Evolutionary conservation across 257 asterid genomes (phyloP).

Genomic region (Cruciata laevipes): DNA sequence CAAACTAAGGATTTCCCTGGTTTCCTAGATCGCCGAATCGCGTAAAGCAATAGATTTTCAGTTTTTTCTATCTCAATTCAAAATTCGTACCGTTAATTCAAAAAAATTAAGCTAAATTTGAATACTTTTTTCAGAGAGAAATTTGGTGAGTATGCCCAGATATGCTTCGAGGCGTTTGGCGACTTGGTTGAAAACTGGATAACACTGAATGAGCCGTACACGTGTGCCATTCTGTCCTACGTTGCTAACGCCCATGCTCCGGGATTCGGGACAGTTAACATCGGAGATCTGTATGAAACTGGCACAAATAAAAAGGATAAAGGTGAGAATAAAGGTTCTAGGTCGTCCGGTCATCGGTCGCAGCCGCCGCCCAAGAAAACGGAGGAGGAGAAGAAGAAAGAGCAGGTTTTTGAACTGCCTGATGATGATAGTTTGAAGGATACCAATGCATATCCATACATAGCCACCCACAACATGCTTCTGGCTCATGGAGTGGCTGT

Average conservation of each 20-base stretch:
- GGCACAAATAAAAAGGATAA: background rate
- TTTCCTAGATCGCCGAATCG: background rate
- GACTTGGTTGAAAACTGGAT: background rate
- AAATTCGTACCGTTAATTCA: too few species aligned
- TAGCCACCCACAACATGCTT: background rate
- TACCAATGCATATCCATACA: background rate
- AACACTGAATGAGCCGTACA: slow-evolving; percentile 2
- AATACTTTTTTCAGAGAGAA: background rate
- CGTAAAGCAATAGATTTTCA: background rate
- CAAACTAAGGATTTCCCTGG: background rate
- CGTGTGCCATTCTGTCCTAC: background rate
- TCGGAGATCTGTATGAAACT: background rate
- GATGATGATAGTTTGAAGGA: background rate
- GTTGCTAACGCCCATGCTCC: background rate
- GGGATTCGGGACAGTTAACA: background rate
- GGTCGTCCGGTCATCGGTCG: background rate
- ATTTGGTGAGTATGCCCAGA: background rate
- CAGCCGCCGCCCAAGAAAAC: too few species aligned
- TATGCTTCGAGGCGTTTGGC: slow-evolving; percentile 1
- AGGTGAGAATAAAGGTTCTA: background rate
- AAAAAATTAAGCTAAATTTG: too few species aligned
- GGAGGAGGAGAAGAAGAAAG: background rate
- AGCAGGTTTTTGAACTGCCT: background rate
- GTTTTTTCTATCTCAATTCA: too few species aligned
- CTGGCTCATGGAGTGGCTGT: background rate